Conservation (phyloP, 2,329 filamentous ascomycete genomes). For the Fulvia fulva region DNA sequence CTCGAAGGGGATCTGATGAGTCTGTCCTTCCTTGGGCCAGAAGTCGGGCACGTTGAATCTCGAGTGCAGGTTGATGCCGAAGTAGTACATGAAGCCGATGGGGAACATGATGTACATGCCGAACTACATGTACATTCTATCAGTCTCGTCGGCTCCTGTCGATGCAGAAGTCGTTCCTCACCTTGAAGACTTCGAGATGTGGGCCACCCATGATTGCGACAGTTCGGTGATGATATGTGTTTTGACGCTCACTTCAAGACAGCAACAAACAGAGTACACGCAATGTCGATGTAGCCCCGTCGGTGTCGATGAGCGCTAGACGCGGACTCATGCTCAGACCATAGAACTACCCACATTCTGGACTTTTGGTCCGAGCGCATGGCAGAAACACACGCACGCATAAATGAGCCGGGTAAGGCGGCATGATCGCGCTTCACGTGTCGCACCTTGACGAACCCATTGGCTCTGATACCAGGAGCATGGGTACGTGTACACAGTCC, state of each 20-base stretch:
- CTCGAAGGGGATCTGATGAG: constrained; percentile 72
- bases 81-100: constrained; percentile 99
- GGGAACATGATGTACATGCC: constrained; percentile 99
- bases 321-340: not conserved
- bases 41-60: constrained; percentile 86
- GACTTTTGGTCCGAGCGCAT: too few species aligned
- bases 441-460: constrained; percentile 4
- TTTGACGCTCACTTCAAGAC: too few species aligned
- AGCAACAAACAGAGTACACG: too few species aligned
- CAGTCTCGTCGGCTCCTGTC: not conserved
- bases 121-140: constrained; percentile 60
- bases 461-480: not conserved
- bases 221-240: not conserved
- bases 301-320: not conserved
- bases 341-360: too few species aligned
- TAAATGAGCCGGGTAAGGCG: not conserved
- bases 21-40: constrained; percentile 81
- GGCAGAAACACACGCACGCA: not conserved
- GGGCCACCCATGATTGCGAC: constrained; percentile 64
- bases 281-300: not conserved
- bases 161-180: constrained; percentile 36
- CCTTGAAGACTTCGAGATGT: constrained; percentile 94
- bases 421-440: not conserved
- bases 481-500: not conserved
- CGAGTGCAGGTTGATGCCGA: constrained; percentile 93